Conservation (phyloP, 768 basidiomycete genomes). For the Lactarius quietus region DNA sequence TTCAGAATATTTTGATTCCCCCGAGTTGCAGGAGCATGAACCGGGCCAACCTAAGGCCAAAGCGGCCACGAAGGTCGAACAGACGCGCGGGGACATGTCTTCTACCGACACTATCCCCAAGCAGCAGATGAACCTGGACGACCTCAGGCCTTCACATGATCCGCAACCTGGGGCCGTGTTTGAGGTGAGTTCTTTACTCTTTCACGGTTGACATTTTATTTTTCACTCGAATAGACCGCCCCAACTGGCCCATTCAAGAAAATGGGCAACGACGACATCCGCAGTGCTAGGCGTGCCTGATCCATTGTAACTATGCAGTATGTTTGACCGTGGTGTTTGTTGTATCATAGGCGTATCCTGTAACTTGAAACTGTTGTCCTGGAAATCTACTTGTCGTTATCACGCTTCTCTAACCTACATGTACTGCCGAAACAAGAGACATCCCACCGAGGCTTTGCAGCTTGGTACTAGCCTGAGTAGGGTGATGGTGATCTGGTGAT, state of each 20-base stretch:
- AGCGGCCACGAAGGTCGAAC: neutral
- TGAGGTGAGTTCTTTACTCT: neutral
- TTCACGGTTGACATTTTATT: no score
- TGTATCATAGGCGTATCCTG: neutral
- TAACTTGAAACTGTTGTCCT: neutral
- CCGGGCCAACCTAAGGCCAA: neutral
- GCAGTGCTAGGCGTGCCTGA: constrained; percentile 7
- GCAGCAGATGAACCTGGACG: constrained; percentile 5
- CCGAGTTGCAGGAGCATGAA: constrained; percentile 8
- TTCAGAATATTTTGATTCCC: constrained; percentile 21
- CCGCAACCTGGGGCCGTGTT: constrained; percentile 1
- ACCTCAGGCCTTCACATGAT: constrained; percentile 6
- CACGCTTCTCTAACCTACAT: neutral
- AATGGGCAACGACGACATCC: constrained; percentile 3
- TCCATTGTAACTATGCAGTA: neutral
- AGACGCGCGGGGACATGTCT: neutral
- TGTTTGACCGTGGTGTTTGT: neutral
- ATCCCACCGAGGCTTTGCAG: no score
- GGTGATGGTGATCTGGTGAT: no score
- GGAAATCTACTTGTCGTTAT: neutral
- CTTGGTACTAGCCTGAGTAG: no score
- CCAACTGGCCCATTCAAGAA: constrained; percentile 17
- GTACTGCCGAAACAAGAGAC: no score
- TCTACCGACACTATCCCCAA: neutral
- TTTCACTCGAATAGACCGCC: constrained; percentile 8